phyloP scores from a whole-genome alignment of 2,329 filamentous ascomycete genomes.

The Arthrobotrys entomopaga region DNA sequence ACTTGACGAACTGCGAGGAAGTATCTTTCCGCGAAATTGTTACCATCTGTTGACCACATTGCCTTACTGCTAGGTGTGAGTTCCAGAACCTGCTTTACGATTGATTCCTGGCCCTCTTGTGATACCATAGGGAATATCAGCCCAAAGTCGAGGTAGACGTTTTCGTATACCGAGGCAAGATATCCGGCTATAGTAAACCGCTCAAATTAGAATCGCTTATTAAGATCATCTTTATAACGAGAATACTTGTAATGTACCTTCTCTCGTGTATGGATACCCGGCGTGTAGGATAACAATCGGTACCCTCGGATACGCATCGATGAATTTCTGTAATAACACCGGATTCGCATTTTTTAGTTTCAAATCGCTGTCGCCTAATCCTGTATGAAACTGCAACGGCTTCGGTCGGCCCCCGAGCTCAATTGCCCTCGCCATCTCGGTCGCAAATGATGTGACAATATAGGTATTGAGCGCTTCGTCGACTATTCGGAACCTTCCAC shows the following conservation, averaged over 20 bases:
- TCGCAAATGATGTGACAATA: constrained; percentile 57
- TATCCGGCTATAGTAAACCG: constrained; percentile 70
- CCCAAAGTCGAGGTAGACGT: constrained; percentile 84
- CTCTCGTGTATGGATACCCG: constrained; percentile 81
- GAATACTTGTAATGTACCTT: constrained; percentile 61
- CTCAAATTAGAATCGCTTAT: background rate
- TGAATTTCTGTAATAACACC: constrained; percentile 77
- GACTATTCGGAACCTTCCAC: constrained; percentile 60
- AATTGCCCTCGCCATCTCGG: constrained; percentile 60
- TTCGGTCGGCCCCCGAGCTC: constrained; percentile 70
- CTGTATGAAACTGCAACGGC: constrained; percentile 84
- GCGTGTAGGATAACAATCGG: constrained; percentile 83
- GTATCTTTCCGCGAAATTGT: constrained; percentile 57
- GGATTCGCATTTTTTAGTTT: constrained; percentile 76
- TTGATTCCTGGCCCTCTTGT: constrained; percentile 76
- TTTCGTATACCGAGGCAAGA: constrained; percentile 78
- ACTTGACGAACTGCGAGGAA: constrained; percentile 61
- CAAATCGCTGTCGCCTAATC: constrained; percentile 82
- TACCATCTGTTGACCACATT: constrained; percentile 59
- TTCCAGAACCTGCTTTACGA: constrained; percentile 78
- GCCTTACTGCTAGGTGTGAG: constrained; percentile 57
- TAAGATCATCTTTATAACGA: background rate
- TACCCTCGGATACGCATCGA: constrained; percentile 74
- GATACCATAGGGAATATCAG: constrained; percentile 83
- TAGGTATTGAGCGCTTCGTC: constrained; percentile 13